Base-by-base conservation (phyloP, 1,284 basidiomycete genomes). In the Trichosporon sp. region DNA sequence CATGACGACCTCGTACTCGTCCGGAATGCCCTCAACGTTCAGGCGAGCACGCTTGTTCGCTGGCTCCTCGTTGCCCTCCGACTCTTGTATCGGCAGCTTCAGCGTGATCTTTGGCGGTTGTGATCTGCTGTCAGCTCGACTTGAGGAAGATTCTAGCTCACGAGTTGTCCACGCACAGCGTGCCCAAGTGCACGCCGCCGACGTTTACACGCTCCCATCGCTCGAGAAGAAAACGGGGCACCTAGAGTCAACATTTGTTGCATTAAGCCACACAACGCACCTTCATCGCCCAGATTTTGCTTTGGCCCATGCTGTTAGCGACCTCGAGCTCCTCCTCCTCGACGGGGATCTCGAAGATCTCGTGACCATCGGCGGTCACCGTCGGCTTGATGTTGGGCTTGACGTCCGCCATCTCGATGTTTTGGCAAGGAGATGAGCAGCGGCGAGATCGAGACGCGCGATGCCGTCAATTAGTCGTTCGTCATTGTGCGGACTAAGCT, bases 211-310 rank as follows among this genome's bases (percentile, higher is more conserved):
- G 70, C 65, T 76, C 74, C 84, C 84, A 85, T 32, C 80, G 76
- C 64, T 84, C 81, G 32, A 82, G 73, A 19, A 85, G 65, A 71
- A 84, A 84, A 14, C 81, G 75, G 11, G 84, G 84, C 29, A 85
- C 79, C 74, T 82, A 64, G 34, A 6, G 49, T 61, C 29, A 61
- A 27, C 46, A 19, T 1, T 16, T 7, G 23, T 10, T 33, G 40
- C 31, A 10, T 19, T 21, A 2, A 19, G 23, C 21, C 13, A 32
- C 13, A 8, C 32, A 16, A 58, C 56, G 23, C 59, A 70, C 70
- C 68, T 77, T 77, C 54, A 79, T 64, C 14, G 75, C 74, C 78
- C 78, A 79, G n/a, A 75, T 71, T 32, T 72, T 73, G 25, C 67
- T 68, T 21, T 62, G 60, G 58, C 69, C 68, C 61, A 70, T 64